Evolutionary conservation across 2,329 filamentous ascomycete species (phyloP).

Genomic region (Daldinia sp.): DNA sequence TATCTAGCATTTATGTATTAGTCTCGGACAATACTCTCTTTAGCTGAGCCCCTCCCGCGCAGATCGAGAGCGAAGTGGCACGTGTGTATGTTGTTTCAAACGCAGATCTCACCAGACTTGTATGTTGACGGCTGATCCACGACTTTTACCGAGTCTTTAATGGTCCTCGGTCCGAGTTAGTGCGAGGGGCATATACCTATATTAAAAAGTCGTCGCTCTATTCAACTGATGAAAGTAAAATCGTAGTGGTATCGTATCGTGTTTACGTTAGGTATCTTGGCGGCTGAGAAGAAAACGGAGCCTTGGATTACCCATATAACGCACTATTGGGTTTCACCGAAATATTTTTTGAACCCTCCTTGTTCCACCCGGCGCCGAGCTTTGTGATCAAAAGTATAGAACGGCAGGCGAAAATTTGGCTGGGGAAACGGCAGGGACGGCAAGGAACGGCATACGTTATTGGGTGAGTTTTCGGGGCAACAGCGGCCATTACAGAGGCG

Average conservation of each 20-base stretch:
- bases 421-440: constrained; percentile 17
- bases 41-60: background rate
- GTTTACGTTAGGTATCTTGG: too few species aligned
- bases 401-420: background rate
- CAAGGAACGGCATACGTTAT: constrained; percentile 18
- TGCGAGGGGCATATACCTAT: background rate
- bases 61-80: constrained; percentile 12
- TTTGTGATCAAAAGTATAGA: background rate
- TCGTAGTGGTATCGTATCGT: too few species aligned
- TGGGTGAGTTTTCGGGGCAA: constrained; percentile 1
- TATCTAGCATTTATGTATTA: too few species aligned
- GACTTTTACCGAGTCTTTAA: constrained; percentile 21
- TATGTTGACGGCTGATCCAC: constrained; percentile 6
- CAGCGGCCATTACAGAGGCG: background rate
- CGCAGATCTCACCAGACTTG: constrained; percentile 19
- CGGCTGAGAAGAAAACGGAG: background rate
- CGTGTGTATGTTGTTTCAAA: constrained; percentile 18
- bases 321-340: background rate
- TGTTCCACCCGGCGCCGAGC: background rate
- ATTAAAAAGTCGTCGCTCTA: background rate
- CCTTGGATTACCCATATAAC: background rate
- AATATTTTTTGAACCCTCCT: background rate
- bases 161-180: constrained; percentile 19
- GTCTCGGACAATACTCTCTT: background rate
- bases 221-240: background rate